phyloP scores from a whole-genome alignment of 306 rosid genomes.

The Begonia fuchsioides region DNA sequence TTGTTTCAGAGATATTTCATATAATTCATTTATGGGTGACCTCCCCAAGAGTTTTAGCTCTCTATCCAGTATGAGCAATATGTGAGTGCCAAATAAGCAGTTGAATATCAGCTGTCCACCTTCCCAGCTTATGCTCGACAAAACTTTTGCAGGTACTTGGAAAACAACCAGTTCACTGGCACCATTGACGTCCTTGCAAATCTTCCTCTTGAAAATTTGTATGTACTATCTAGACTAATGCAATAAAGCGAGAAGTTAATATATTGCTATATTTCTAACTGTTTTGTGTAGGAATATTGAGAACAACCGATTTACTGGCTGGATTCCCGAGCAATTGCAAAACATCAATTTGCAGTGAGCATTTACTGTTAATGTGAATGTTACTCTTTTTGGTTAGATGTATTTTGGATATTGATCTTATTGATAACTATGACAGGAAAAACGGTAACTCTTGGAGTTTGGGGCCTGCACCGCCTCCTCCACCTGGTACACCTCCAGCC shows the following conservation, averaged over 20 bases:
- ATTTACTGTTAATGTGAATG: constrained; percentile 6
- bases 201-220: constrained; percentile 77
- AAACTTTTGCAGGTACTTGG: constrained; percentile 42
- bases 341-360: constrained; percentile 64
- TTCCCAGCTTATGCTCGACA: constrained; percentile 13
- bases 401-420: constrained; percentile 7
- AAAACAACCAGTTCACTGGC: constrained; percentile 84
- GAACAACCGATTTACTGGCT: constrained; percentile 75
- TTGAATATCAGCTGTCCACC: constrained; percentile 14
- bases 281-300: constrained; percentile 48
- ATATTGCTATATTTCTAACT: neutral
- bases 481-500: constrained; percentile 84
- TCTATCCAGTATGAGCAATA: constrained; percentile 45
- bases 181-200: constrained; percentile 63
- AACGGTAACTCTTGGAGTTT: constrained; percentile 73
- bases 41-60: constrained; percentile 79
- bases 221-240: constrained; percentile 16
- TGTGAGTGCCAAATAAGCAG: constrained; percentile 33
- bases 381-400: constrained; percentile 5
- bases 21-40: constrained; percentile 53
- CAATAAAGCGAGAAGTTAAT: constrained; percentile 8
- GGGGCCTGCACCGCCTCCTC: constrained; percentile 96
- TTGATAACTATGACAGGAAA: constrained; percentile 33
- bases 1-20: constrained; percentile 46
- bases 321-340: constrained; percentile 73